Base-by-base conservation (phyloP, 208 protist genomes). In the Wallacemonas rigidus region DNA sequence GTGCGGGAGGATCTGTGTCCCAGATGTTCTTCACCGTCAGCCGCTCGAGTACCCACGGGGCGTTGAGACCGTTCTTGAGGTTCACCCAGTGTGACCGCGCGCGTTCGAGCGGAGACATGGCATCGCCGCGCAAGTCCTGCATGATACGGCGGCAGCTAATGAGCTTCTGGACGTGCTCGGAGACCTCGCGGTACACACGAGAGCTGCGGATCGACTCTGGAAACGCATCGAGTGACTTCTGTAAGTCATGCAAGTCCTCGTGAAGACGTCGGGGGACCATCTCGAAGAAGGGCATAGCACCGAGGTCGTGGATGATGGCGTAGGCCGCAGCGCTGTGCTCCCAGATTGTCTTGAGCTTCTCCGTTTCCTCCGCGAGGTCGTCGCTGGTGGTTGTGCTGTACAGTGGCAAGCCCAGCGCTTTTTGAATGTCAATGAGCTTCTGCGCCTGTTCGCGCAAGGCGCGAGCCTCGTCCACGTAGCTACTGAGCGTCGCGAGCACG, bases 321-420 rank as follows among this genome's bases (percentile, higher is more conserved):
- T 92, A 98, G 43, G 95, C 82, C 6, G 54, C 67, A 0, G 85
- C 77, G 48, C 99, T 71, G 60, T 95, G 85, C 36, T 72, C 72
- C 96, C 97, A 99, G 41, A 98, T 90, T 12, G 88, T 85, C 80
- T 97, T 93, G 56, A 99, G 79, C 35, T 93, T 88, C 54, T 85
- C 51, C 36, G 98, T 91, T 45, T 99, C 96, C 0, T 87, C 80
- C 50, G 91, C 67, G 2, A 97, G 71, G 47, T 75, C 51, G n/a
- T 84, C 69, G 40, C 99, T 67, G 40, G 91, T 83, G 41, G 58
- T 48, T 38, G 81, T 83, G 56, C 76, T 74, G 45, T 88, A 74
- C 9, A 64, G 74, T 54, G 71, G 65, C 38, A 82, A 69, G 14
- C 89, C 83, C 4, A 99, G 83, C 39, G 86, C 82, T 51, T 92